Base-by-base conservation (phyloP, 495 filamentous ascomycete genomes). In the Penicillium malachiteum region DNA sequence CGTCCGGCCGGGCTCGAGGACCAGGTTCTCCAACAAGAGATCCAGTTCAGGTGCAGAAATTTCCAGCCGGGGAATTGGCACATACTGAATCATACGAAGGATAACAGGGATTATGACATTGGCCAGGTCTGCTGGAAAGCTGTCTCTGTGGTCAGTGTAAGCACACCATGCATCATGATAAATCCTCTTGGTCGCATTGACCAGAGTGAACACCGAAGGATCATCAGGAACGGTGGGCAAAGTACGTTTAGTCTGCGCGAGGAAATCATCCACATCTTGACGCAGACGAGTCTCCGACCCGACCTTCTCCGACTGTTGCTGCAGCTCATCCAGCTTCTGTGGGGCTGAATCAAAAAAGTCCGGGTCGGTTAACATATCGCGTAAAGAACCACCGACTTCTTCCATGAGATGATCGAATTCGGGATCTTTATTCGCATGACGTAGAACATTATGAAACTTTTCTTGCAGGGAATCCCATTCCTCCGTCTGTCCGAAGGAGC, bases 61-160 rank as follows among this genome's bases (percentile, higher is more conserved):
- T 61, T 96, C 93, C 35, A 96, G 74, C 5, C 93, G 84, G 0
- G 91, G 91, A 35, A 97, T 93, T 0, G 93, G 93, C 14, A 96
- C 77, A 72, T 90, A 91, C 66, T 95, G 89, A 52, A 96, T 77
- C 9, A 80, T 81, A 58, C 87, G 77, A 58, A 96, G 83, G 38
- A 91, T 62, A 18, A 91, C 74, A 1, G 93, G 93, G 33, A 96
- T 74, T 69, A 96, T 90, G 16, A 92, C 82, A 48, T 92, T 85
- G 48, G 87, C 71, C 11, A 83, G 63, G 63, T 97, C 92, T 0
- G 81, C 71, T n/a, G 91, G 71, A 1, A 97, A 79, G 17, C 90
- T 86, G 0, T 76, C 69, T 65, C 90, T 92, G 35, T 72, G 69
- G 40, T 81, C 75, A 21, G 78, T 68, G 56, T 82, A 73, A 5